Conservation (phyloP, 1,284 basidiomycete species). For the Austroboletus sp. region DNA sequence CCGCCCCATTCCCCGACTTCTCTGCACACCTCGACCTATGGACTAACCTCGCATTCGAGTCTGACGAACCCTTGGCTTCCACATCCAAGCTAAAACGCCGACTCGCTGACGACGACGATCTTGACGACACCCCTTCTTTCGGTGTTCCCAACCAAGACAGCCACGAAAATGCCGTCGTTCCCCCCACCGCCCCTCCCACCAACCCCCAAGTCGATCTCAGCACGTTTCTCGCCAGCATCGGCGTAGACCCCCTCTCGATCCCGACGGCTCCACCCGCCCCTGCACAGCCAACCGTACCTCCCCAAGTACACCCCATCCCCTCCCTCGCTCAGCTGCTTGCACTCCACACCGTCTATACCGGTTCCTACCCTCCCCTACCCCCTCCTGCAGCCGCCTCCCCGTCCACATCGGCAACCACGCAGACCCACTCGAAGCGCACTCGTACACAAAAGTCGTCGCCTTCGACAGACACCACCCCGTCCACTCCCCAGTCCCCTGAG, state of each 20-base stretch:
- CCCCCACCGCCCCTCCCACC: slow-evolving; percentile 31
- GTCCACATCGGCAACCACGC: slow-evolving; percentile 1
- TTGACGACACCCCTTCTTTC: slow-evolving; percentile 28
- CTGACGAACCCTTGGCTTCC: slow-evolving; percentile 52
- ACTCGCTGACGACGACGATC: slow-evolving; percentile 41
- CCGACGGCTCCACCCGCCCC: slow-evolving; percentile 20
- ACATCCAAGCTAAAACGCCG: slow-evolving; percentile 33
- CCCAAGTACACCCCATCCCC: slow-evolving; percentile 32
- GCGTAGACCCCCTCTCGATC: slow-evolving; percentile 50
- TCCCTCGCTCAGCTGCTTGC: slow-evolving; percentile 63
- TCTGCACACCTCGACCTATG: slow-evolving; percentile 76
- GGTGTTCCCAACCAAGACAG: slow-evolving; percentile 48
- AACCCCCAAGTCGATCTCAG: slow-evolving; percentile 44
- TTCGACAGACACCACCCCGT: slow-evolving; percentile 34
- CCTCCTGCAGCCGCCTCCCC: slow-evolving; percentile 17
- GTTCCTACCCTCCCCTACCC: slow-evolving; percentile 20
- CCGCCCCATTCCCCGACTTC: slow-evolving; percentile 62
- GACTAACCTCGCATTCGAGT: slow-evolving; percentile 75
- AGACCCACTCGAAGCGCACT: slow-evolving; percentile 20
- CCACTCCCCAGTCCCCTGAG: slow-evolving; percentile 26
- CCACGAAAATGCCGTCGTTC: slow-evolving; percentile 54
- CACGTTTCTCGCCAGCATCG: slow-evolving; percentile 54
- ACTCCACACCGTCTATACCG: slow-evolving; percentile 40
- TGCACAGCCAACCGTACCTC: slow-evolving; percentile 10
- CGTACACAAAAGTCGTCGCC: slow-evolving; percentile 20